Evolutionary conservation across 1,284 basidiomycete species (phyloP), one percentile per base, ranked within the genome.

Genomic region (Moesziomyces aphidis): DNA sequence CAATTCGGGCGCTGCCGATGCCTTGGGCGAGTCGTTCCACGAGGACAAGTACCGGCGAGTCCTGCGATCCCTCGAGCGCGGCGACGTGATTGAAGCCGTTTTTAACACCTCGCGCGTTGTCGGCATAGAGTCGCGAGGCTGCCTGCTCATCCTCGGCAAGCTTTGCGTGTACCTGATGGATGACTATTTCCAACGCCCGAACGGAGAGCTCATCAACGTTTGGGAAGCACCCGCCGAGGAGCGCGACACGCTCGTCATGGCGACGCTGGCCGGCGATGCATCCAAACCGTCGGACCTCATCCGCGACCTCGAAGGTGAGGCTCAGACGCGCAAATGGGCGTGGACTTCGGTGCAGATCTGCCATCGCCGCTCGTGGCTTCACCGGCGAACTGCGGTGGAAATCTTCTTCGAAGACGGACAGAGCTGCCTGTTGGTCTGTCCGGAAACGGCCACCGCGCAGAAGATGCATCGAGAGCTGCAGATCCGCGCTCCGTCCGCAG

Each of bases 11-110:
- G 55, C 62, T 15, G 57, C 55, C 17, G 62, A 61, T 19, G 54
- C 58, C 0, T 51, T 53, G 4, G 55, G 49, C 39, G 66, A 64
- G 34, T 57, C 60, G 24, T 62, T 58, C 52, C 65, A 75, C 47
- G 79, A 83, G 19, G 94, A 82, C 91, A 96, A 86, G 90, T 94
- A 83, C 76, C 86, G 85, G 61, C 85, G 63, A 66, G 86, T 88
- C 10, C 80, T 86, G 17, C 86, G 86, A 46, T 85, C 86, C 0
- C 88, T 97, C 23, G 92, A 95, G 80, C 89, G 91, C 15, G 93
- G 93, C 4, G 95, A 98, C 83, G 89, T 94, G 3, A 94, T 97
- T 44, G 93, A 96, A 77, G 93, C 92, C n/a, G 91, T 94, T 2
- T 89, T 80, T 70, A 84, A 78, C 63, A 77, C 75, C 10, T 73